A percentile compares a stretch with the other conserved stretches of the same genome.
Conservation (phyloP, 2,329 filamentous ascomycete species). For the Sordariomycetes sp. region DNA sequence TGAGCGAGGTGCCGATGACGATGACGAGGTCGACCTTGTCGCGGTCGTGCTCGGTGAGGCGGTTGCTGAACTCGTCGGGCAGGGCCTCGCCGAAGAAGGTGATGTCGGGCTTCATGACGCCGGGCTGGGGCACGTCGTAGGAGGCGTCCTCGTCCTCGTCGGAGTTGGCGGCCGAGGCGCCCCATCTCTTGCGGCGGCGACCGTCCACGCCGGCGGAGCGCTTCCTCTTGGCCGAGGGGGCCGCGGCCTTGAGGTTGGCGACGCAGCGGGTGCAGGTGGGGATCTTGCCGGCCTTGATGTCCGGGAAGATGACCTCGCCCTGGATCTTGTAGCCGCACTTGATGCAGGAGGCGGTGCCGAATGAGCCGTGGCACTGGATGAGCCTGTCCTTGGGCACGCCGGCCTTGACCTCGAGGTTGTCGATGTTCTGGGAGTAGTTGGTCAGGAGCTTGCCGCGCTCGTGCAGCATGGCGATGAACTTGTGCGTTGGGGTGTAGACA, state of each 20-base stretch:
- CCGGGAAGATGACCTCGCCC: constrained; percentile 70
- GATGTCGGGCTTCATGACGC: constrained; percentile 95
- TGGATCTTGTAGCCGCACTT: constrained; percentile 67
- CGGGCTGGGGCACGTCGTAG: constrained; percentile 52
- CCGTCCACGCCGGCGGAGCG: constrained; percentile 28
- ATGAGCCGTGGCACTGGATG: constrained; percentile 93
- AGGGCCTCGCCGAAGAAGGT: constrained; percentile 90
- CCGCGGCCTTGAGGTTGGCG: constrained; percentile 31
- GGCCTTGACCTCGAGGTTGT: constrained; percentile 84
- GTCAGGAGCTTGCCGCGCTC: constrained; percentile 83
- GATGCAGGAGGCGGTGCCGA: constrained; percentile 83
- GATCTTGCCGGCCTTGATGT: constrained; percentile 67
- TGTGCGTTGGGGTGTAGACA: constrained; percentile 83
- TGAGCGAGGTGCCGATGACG: constrained; percentile 92
- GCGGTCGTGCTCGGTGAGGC: constrained; percentile 73
- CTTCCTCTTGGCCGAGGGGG: constrained; percentile 25
- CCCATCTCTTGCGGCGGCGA: constrained; percentile 12
- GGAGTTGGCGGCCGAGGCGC: constrained; percentile 14
- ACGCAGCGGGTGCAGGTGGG: constrained; percentile 70
- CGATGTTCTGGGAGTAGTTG: constrained; percentile 98
- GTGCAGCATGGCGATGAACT: constrained; percentile 85
- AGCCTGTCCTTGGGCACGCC: constrained; percentile 75
- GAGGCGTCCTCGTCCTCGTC: constrained; percentile 39
- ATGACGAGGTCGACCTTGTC: constrained; percentile 80
- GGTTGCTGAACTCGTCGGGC: constrained; percentile 71